These are phyloP conservation scores for Fusarium torreyae DNA, from an alignment of 2,329 filamentous ascomycete species.

Conservation along the genomic window DNA sequence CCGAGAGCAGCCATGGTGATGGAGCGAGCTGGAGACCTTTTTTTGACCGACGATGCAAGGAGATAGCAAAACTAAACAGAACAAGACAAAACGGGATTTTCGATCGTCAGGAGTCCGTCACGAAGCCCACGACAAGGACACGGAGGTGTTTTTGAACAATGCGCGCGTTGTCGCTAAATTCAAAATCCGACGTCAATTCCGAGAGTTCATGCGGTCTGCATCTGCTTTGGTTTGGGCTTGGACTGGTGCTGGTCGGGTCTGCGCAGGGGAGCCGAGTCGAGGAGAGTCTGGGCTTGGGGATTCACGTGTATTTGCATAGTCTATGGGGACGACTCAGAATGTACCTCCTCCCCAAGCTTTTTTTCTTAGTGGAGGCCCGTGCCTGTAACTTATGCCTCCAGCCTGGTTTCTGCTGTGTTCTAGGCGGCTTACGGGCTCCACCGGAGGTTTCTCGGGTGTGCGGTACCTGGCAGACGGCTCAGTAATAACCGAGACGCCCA, in stretches of 20 bases:
- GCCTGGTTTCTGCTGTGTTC: slow-evolving; percentile 13
- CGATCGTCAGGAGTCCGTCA: slow-evolving; percentile 44
- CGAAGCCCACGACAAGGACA: slow-evolving; percentile 35
- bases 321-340: background rate
- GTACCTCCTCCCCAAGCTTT: slow-evolving; percentile 13
- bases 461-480: background rate
- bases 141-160: slow-evolving; percentile 40
- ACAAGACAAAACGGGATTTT: slow-evolving; percentile 27
- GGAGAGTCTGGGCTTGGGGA: slow-evolving; percentile 16
- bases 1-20: slow-evolving; percentile 89
- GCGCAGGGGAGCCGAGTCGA: slow-evolving; percentile 32
- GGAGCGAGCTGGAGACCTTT: slow-evolving; percentile 27
- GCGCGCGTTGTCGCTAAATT: slow-evolving; percentile 50
- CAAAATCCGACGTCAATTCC: slow-evolving; percentile 47
- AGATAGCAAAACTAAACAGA: slow-evolving; percentile 30
- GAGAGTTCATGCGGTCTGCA: slow-evolving; percentile 50
- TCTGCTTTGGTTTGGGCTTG: slow-evolving; percentile 12
- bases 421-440: slow-evolving; percentile 24
- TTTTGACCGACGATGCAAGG: slow-evolving; percentile 27
- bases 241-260: slow-evolving; percentile 29
- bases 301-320: slow-evolving; percentile 48
- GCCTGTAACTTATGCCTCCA: too few species aligned
- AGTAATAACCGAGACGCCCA: too few species aligned
- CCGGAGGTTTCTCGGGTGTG: slow-evolving; percentile 35
- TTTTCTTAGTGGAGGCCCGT: slow-evolving; percentile 11